Evolutionary conservation across 176 grass and related monocot genomes (phyloP).

Genomic region (Rhipidocladum racemiflorum): DNA sequence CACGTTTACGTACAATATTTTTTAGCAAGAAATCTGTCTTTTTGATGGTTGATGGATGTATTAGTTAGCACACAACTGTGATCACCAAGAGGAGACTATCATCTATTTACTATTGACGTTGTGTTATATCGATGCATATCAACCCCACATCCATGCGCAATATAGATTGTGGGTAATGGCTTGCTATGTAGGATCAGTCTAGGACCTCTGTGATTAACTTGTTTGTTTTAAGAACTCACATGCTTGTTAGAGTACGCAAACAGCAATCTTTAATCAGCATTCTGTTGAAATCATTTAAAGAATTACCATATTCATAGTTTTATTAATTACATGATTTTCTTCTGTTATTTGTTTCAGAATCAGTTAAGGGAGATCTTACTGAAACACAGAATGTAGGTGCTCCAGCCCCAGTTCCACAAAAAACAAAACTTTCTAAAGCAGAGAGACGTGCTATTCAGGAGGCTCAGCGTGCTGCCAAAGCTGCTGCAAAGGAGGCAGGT

Average conservation of each 20-base stretch:
- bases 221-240: neutral
- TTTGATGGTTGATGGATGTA: neutral
- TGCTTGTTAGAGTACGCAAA: neutral
- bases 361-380: conserved; percentile 43
- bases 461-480: conserved; percentile 57
- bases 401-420: conserved; percentile 39
- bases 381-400: conserved; percentile 30
- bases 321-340: neutral
- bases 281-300: neutral
- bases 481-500: conserved; percentile 59
- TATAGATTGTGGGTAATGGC: neutral
- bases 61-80: neutral
- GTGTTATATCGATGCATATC: neutral
- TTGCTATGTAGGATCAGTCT: neutral
- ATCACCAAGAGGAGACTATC: neutral
- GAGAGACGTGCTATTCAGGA: conserved; percentile 57
- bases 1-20: neutral
- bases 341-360: conserved; percentile 56
- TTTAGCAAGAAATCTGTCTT: neutral
- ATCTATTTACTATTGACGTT: neutral
- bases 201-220: neutral
- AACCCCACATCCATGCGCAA: neutral
- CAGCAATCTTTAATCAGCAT: neutral
- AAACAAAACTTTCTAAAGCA: conserved; percentile 65
- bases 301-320: neutral